A percentile compares a stretch with the other conserved stretches of the same genome.
phyloP scores from a whole-genome alignment of 108 stramenopile species.

The Pinguiococcus pyrenoidosus region DNA sequence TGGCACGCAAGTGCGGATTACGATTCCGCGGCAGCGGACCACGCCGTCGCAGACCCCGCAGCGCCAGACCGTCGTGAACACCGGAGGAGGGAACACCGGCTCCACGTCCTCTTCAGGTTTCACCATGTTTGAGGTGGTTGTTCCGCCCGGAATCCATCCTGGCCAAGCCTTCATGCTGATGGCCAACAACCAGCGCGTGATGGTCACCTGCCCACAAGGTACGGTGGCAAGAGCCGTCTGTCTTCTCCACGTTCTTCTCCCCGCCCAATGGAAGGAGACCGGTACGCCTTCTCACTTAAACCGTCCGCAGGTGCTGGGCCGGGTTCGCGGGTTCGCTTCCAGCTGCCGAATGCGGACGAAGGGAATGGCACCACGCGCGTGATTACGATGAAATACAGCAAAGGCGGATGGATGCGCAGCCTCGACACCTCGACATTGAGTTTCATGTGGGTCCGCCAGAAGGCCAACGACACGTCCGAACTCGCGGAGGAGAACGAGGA shows the following conservation, averaged over 20 bases:
- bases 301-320: conserved; percentile 23
- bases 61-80: background rate
- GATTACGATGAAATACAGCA: conserved; percentile 30
- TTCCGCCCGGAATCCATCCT: conserved; percentile 28
- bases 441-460: conserved; percentile 29
- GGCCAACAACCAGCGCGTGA: conserved; percentile 26
- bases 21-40: conserved; percentile 5
- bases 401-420: conserved; percentile 38
- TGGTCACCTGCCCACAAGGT: conserved; percentile 38
- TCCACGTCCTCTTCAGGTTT: conserved; percentile 1
- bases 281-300: too few species aligned
- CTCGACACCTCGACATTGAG: conserved; percentile 25
- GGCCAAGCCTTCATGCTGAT: conserved; percentile 33
- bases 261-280: too few species aligned
- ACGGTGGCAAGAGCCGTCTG: too few species aligned
- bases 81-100: background rate
- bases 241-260: too few species aligned
- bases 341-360: conserved; percentile 34
- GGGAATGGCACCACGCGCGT: too few species aligned
- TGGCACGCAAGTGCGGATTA: conserved; percentile 28
- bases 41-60: background rate
- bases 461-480: conserved; percentile 3
- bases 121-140: conserved; percentile 28
- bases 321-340: conserved; percentile 38
- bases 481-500: background rate